Evolutionary conservation across 495 filamentous ascomycete genomes (phyloP), one percentile per base, ranked within the genome.

Genomic region (Podospora tetraspora): DNA sequence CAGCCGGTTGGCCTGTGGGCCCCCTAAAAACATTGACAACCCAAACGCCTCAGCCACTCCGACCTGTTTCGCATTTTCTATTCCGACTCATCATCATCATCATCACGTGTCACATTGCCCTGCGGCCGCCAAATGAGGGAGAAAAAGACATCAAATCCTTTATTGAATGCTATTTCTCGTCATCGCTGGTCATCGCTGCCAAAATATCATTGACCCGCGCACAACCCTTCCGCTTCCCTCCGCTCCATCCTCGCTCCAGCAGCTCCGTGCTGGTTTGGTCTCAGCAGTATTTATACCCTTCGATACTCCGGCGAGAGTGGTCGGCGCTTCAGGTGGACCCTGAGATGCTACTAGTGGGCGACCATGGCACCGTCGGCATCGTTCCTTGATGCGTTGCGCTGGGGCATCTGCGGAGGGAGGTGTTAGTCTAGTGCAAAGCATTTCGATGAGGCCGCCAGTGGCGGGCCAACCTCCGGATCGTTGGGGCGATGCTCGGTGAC

Each of bases 351-450:
- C 27, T 25, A 32, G 61, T 79, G 75, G 29, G 78, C 66, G 1
- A 24, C 65, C 66, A 68, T 57, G 3, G 25, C 37, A 19, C 66
- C 66, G 5, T 63, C 23, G 13, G 66, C 22, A 34, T 83, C 79
- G 69, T 84, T 84, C 70, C 73, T 82, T 37, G 62, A 64, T 63
- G 79, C 80, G 70, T 79, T 75, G 12, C 81, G 81, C 22, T 76
- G 79, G n/a, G 73, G 25, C 73, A 82, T 79, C 82, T 84, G 68
- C 32, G 75, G 64, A 4, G 27, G 4, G 29, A 30, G 8, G 59
- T 69, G 32, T 34, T 30, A 70, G 63, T 10, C 12, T 22, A 0
- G 10, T 59, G 0, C 13, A 23, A 12, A 5, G 7, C 9, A 30
- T 21, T 11, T 7, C 22, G 12, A 11, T 13, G 24, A 59, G 57